phyloP scores from a whole-genome alignment of 192 early-diverging fungal genomes.

The Gigaspora rosea region DNA sequence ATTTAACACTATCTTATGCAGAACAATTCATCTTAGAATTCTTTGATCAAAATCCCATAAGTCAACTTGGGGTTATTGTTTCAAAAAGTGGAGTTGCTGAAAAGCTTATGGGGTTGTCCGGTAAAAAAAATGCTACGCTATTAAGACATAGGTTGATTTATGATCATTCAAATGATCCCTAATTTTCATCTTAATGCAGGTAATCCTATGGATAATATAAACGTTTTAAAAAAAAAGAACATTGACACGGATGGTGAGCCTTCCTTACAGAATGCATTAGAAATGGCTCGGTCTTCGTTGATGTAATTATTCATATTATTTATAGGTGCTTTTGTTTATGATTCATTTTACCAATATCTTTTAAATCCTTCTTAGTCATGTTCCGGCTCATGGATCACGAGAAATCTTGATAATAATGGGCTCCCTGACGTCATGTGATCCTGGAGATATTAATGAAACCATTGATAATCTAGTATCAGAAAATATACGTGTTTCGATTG shows the following conservation, averaged over 20 bases:
- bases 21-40: slow-evolving; percentile 84
- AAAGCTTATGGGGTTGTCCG: slow-evolving; percentile 80
- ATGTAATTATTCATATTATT: slow-evolving; percentile 34
- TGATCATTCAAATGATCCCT: not conserved
- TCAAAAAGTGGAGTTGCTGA: slow-evolving; percentile 88
- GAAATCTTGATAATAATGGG: slow-evolving; percentile 89
- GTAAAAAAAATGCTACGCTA: slow-evolving; percentile 36
- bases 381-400: slow-evolving; percentile 86
- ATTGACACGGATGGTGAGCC: slow-evolving; percentile 81
- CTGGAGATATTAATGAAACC: slow-evolving; percentile 87
- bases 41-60: slow-evolving; percentile 95
- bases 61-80: slow-evolving; percentile 79
- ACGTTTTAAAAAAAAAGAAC: slow-evolving; percentile 64
- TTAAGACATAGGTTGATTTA: not conserved
- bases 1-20: slow-evolving; percentile 64
- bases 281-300: slow-evolving; percentile 76
- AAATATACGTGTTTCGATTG: slow-evolving; percentile 80
- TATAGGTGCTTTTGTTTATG: not conserved
- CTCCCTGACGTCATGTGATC: slow-evolving; percentile 91
- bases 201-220: slow-evolving; percentile 80
- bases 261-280: slow-evolving; percentile 90
- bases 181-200: slow-evolving; percentile 31
- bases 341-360: slow-evolving; percentile 7
- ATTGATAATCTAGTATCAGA: slow-evolving; percentile 66
- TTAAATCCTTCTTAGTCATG: slow-evolving; percentile 52